Conservation (phyloP, 192 early-diverging fungal species). For the Coemansia sp. region DNA sequence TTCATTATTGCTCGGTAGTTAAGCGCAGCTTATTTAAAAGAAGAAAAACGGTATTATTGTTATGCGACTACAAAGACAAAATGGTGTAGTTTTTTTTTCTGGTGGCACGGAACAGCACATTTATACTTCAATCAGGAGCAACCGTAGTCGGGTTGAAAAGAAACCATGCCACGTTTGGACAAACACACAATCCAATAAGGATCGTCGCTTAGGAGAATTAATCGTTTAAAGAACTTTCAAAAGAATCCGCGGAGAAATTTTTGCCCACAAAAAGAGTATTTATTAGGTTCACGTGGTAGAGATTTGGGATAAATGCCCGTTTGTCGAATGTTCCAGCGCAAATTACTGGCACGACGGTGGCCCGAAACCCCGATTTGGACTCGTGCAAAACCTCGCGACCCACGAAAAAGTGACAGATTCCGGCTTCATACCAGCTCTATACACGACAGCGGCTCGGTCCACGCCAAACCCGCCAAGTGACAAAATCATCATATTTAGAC, state of each 20-base stretch:
- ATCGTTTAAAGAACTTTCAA: not conserved
- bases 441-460: too few species aligned
- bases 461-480: too few species aligned
- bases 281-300: constrained; percentile 4
- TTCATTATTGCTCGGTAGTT: not conserved
- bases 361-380: too few species aligned
- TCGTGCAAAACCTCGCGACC: too few species aligned
- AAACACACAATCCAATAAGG: not conserved
- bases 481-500: too few species aligned
- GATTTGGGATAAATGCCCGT: not conserved
- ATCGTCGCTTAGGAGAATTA: not conserved
- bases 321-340: not conserved
- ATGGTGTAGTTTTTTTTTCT: not conserved
- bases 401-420: too few species aligned
- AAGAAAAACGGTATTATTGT: not conserved
- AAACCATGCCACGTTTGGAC: not conserved
- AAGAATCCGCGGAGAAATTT: constrained; percentile 1
- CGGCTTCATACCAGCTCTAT: too few species aligned
- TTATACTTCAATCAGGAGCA: not conserved
- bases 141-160: too few species aligned
- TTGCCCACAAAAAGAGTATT: not conserved
- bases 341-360: not conserved
- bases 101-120: not conserved
- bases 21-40: not conserved
- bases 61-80: not conserved